Conservation (phyloP, 805 yeast species). For the Yarrowia sp. region DNA sequence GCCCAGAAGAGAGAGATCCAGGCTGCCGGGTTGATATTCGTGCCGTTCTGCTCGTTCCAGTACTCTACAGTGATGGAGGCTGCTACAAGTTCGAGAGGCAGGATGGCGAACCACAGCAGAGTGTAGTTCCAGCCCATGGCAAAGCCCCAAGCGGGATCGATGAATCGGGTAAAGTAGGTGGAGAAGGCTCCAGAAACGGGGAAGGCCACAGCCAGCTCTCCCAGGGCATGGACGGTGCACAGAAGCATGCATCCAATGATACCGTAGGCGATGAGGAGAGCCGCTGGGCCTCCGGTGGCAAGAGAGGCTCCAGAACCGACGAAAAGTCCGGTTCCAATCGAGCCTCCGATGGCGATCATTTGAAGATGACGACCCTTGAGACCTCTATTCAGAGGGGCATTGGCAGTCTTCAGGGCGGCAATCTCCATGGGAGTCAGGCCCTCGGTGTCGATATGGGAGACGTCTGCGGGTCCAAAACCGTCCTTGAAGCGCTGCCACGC, state of each 20-base stretch:
- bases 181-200: constrained; percentile 66
- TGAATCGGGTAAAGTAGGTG: constrained; percentile 62
- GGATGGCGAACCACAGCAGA: constrained; percentile 64
- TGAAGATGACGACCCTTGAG: constrained; percentile 52
- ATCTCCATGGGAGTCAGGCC: constrained; percentile 50
- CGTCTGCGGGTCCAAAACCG: constrained; percentile 28
- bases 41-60: constrained; percentile 63
- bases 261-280: constrained; percentile 64
- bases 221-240: constrained; percentile 69
- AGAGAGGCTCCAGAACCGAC: constrained; percentile 61
- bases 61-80: constrained; percentile 61
- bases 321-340: constrained; percentile 79
- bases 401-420: constrained; percentile 54
- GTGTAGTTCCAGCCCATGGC: constrained; percentile 75
- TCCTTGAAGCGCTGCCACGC: constrained; percentile 24
- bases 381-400: constrained; percentile 61
- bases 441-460: constrained; percentile 49
- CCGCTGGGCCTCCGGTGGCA: constrained; percentile 60
- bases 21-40: constrained; percentile 60
- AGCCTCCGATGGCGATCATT: constrained; percentile 84
- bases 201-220: constrained; percentile 71
- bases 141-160: constrained; percentile 69
- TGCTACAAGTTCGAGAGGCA: constrained; percentile 69
- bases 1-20: constrained; percentile 62
- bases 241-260: constrained; percentile 69